Evolutionary conservation across 2,329 filamentous ascomycete genomes (phyloP), one percentile per base, ranked within the genome.

Genomic region (Cladosporium sp.): DNA sequence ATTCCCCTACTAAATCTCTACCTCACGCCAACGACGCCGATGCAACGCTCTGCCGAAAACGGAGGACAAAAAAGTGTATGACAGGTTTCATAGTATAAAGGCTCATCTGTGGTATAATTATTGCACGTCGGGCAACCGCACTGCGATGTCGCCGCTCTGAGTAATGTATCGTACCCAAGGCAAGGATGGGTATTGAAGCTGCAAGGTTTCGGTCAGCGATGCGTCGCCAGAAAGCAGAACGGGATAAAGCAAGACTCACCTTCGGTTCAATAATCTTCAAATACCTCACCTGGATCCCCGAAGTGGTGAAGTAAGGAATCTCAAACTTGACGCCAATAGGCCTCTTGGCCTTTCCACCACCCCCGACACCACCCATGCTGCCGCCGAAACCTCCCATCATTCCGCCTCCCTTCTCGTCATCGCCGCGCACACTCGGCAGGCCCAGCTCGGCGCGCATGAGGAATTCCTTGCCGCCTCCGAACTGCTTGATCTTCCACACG

Each of bases 281-380:
- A 70, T 98, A 98, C 64, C 93, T 83, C 63, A 98, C 93, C 71
- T 98, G 94, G 60, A 98, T 98, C 57, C 93, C 93, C 72, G 88
- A 94, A 3, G 94, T 98, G n/a, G 93, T 98, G 69, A 98, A 98
- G 73, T 98, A 98, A n/a, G 93, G 93, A 66, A 98, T 98, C 76
- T 98, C 93, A 68, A 98, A 98, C 75, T 98, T 98, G 74, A 98
- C 93, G 69, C 91, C 92, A 64, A 98, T 98, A 1, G 93, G 93
- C 60, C 93, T 78, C 78, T 97, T 98, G 16, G 88, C 88, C 74
- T 97, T 97, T 18, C 88, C 87, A 73, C 95, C 95, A 52, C 83
- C 84, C n/a, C 80, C 83, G 22, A 93, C 82, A 57, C 92, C 92
- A 52, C 92, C 92, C 91, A 96, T 96, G 67, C 89, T 95, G 16